Percentiles rank a stretch among this genome's conserved stretches.
These are phyloP conservation scores for Fabrea salina DNA, from an alignment of 169 alveolate species.

Conservation along the genomic window DNA sequence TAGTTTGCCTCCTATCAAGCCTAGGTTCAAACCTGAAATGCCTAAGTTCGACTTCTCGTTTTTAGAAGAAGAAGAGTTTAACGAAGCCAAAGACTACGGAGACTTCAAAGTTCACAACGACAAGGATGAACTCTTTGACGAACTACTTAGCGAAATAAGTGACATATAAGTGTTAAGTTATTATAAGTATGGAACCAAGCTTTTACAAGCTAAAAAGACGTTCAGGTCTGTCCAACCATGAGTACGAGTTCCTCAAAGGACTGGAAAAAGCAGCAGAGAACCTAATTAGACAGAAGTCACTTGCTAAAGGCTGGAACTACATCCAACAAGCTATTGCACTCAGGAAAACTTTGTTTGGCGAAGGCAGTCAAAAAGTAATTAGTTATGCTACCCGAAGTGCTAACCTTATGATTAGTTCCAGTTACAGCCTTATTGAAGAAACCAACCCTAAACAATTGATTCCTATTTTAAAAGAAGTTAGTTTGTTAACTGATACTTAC, in stretches of 20 bases:
- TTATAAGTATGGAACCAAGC: too few species aligned
- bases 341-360: neutral
- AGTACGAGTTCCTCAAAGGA: conserved; percentile 2
- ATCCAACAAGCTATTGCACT: neutral
- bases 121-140: too few species aligned
- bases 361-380: neutral
- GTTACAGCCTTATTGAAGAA: neutral
- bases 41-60: too few species aligned
- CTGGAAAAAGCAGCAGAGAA: neutral
- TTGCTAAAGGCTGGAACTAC: neutral
- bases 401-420: neutral
- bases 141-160: too few species aligned
- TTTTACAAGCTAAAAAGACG: too few species aligned
- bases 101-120: too few species aligned
- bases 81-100: too few species aligned
- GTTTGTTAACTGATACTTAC: neutral
- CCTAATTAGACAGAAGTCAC: neutral
- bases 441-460: neutral
- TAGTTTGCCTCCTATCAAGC: too few species aligned
- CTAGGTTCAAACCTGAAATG: too few species aligned
- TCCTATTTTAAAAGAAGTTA: neutral
- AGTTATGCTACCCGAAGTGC: neutral
- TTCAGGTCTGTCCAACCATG: too few species aligned
- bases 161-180: too few species aligned
- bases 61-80: too few species aligned